These are phyloP conservation scores for Phialocephala sp. DNA, from an alignment of 2,329 filamentous ascomycete species.

Conservation along the genomic window DNA sequence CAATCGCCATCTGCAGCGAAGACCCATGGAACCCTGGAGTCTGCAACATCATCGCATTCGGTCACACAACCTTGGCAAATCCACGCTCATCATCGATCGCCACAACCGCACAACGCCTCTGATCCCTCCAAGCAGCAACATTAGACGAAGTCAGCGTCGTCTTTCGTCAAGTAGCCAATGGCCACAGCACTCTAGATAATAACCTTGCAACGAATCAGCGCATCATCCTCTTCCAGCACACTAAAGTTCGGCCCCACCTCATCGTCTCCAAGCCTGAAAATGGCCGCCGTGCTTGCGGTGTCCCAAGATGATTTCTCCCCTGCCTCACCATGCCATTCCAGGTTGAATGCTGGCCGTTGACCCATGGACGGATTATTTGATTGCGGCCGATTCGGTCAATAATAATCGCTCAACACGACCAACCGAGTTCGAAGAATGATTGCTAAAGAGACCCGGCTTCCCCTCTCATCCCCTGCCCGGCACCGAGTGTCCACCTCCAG, in stretches of 20 bases:
- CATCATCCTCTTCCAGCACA: slow-evolving; percentile 14
- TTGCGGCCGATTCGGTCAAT: slow-evolving; percentile 9
- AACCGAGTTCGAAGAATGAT: neutral
- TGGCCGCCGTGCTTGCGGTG: slow-evolving; percentile 24
- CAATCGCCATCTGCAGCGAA: slow-evolving; percentile 21
- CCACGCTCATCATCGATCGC: slow-evolving; percentile 26
- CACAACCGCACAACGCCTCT: slow-evolving; percentile 22
- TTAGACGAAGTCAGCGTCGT: slow-evolving; percentile 19
- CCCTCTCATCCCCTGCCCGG: neutral
- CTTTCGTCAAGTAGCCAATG: neutral
- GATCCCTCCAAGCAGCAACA: slow-evolving; percentile 19
- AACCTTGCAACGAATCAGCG: slow-evolving; percentile 14
- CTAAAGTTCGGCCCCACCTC: slow-evolving; percentile 18
- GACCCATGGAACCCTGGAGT: slow-evolving; percentile 12
- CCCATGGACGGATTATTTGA: slow-evolving; percentile 5
- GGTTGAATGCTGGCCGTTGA: neutral
- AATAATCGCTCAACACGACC: neutral
- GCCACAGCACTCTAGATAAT: neutral
- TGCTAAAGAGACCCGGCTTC: too few species aligned
- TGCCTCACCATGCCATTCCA: slow-evolving; percentile 6
- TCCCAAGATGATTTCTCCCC: slow-evolving; percentile 19
- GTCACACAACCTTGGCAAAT: slow-evolving; percentile 14
- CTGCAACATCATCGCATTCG: slow-evolving; percentile 17
- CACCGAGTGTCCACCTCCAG: neutral
- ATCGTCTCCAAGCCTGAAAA: slow-evolving; percentile 29